Base-by-base conservation (phyloP, 306 rosid species). In the Mimosa pudica region DNA sequence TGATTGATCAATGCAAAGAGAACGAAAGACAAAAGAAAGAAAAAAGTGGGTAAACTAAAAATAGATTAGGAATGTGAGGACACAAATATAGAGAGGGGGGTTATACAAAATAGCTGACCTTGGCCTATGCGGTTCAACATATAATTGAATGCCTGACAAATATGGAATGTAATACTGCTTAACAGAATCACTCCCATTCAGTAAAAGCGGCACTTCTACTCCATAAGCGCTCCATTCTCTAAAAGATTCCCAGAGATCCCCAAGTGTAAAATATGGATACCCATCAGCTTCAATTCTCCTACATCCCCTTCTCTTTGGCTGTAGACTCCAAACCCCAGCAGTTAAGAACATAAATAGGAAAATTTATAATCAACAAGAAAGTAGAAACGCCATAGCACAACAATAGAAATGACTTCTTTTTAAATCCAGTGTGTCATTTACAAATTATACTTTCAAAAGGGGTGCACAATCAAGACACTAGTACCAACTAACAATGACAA, bases 201-300 rank as follows among this genome's bases (percentile, higher is more conserved):
- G 60, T n/a, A 78, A n/a, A 41, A 89, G 72, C 0, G 93, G 90
- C 47, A 89, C 92, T 71, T 83, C 88, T 18, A 85, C 86, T 0
- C 91, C 96, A 70, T 84, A 91, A 47, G 87, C 92, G 58, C 91
- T 87, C 90, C 87, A 84, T 63, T 87, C 91, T 45, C 82, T 83
- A 24, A 85, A 83, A 24, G 82, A 75, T 36, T 89, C 90, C 89
- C 93, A 89, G 9, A 91, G 76, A 65, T 91, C 90, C 64, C 74
- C 88, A 12, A 89, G 93, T 68, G n/a, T 52, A 61, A 84, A 86
- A 49, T 49, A 89, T 41, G 84, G 80, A 30, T 70, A 75, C 38
- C 38, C 70, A 24, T 68, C 71, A 55, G 60, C 77, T 63, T 83
- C 85, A 35, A 41, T 17, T 35, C 42, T 81, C 30, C 55, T 75